Percentiles rank a stretch among this genome's conserved stretches.
Conservation (phyloP, 2,329 filamentous ascomycete genomes). For the Teratosphaeria pseudoeucalypti region DNA sequence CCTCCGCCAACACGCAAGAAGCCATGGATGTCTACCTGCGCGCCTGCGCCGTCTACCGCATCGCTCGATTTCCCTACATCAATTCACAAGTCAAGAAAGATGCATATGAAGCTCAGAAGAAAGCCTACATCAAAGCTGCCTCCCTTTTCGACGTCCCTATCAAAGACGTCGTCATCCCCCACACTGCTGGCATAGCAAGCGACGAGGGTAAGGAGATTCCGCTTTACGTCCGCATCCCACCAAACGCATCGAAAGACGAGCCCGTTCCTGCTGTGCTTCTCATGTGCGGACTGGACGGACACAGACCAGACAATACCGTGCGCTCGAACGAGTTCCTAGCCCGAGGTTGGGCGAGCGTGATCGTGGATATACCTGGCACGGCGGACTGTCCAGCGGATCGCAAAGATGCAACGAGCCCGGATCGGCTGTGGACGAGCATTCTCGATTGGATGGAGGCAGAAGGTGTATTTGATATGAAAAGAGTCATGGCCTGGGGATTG, state of each 20-base stretch:
- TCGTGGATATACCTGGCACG: slow-evolving; percentile 56
- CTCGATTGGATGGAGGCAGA: slow-evolving; percentile 48
- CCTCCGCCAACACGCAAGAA: slow-evolving; percentile 15
- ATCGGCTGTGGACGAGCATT: slow-evolving; percentile 53
- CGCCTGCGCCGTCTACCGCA: slow-evolving; percentile 27
- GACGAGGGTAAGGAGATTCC: slow-evolving; percentile 30
- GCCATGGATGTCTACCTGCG: slow-evolving; percentile 27
- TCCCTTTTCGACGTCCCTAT: slow-evolving; percentile 27
- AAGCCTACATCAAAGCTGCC: slow-evolving; percentile 27
- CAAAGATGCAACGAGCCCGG: slow-evolving; percentile 47
- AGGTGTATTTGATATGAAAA: slow-evolving; percentile 45
- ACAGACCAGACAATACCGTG: slow-evolving; percentile 51
- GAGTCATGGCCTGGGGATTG: slow-evolving; percentile 54
- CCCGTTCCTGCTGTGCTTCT: slow-evolving; percentile 43
- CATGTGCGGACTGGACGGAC: slow-evolving; percentile 53
- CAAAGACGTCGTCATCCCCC: slow-evolving; percentile 29
- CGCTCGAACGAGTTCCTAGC: slow-evolving; percentile 51
- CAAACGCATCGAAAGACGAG: slow-evolving; percentile 19
- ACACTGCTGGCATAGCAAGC: slow-evolving; percentile 24
- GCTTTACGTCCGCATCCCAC: slow-evolving; percentile 29
- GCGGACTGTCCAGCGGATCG: slow-evolving; percentile 57
- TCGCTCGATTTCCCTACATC: slow-evolving; percentile 29
- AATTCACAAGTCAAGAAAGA: slow-evolving; percentile 24
- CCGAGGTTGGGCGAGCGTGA: slow-evolving; percentile 53
- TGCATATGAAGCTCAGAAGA: slow-evolving; percentile 27